Evolutionary conservation across 306 rosid genomes (phyloP).

Genomic region (Prunus persica): Prunus_persica_NCBIv2 NC_034010.1:22477001-22477500

Average conservation of each 20-base stretch:
- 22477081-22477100: background rate
- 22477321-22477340: background rate
- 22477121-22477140: background rate
- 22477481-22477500: constrained; percentile 34
- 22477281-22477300: constrained; percentile 4
- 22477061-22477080: too few relatives aligned
- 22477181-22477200: constrained; percentile 29
- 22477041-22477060: too few relatives aligned
- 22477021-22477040: too few relatives aligned
- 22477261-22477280: constrained; percentile 6
- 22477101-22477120: background rate
- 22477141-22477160: background rate
- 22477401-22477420: background rate
- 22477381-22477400: constrained; percentile 12
- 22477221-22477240: constrained; percentile 9
- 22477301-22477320: background rate
- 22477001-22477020: too few relatives aligned
- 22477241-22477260: background rate
- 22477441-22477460: constrained; percentile 8
- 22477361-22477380: background rate
- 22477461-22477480: constrained; percentile 29
- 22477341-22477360: background rate
- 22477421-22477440: constrained; percentile 24
- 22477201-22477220: background rate
- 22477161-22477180: background rate